A percentile compares a stretch with the other conserved stretches of the same genome.
Conservation (phyloP, 306 rosid species). For the Lathyrus aphaca region DNA sequence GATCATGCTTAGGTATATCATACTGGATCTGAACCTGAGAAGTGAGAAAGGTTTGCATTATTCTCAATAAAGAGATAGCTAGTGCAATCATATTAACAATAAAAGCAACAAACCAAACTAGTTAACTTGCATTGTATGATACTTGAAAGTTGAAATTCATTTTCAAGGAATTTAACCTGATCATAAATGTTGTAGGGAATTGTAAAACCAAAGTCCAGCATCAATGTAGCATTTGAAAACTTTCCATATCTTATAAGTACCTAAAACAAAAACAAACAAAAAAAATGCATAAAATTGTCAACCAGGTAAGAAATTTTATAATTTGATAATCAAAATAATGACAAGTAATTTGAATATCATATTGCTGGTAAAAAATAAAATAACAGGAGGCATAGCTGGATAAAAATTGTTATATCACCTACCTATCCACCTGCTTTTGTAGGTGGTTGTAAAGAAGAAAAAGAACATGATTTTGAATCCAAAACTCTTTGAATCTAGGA, state of each 20-base stretch:
- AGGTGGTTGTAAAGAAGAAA: neutral
- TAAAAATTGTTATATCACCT: slow-evolving; percentile 4
- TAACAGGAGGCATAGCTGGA: neutral
- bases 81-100: slow-evolving; percentile 18
- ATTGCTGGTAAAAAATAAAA: slow-evolving; percentile 12
- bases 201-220: slow-evolving; percentile 87
- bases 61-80: slow-evolving; percentile 28
- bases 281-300: slow-evolving; percentile 11
- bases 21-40: slow-evolving; percentile 66
- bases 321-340: slow-evolving; percentile 1
- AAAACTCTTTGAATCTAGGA: slow-evolving; percentile 10
- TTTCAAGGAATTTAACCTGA: slow-evolving; percentile 55
- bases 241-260: slow-evolving; percentile 84
- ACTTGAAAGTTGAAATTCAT: slow-evolving; percentile 31
- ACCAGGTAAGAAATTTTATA: slow-evolving; percentile 29
- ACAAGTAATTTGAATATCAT: slow-evolving; percentile 21
- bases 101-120: slow-evolving; percentile 4
- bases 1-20: slow-evolving; percentile 55
- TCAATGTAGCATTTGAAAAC: slow-evolving; percentile 74
- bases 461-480: slow-evolving; percentile 18
- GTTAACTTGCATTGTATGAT: slow-evolving; percentile 12
- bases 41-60: slow-evolving; percentile 20
- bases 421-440: slow-evolving; percentile 9
- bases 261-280: slow-evolving; percentile 56
- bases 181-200: slow-evolving; percentile 71